phyloP scores from a whole-genome alignment of 495 filamentous ascomycete genomes.

The Penicillium salamii region DNA sequence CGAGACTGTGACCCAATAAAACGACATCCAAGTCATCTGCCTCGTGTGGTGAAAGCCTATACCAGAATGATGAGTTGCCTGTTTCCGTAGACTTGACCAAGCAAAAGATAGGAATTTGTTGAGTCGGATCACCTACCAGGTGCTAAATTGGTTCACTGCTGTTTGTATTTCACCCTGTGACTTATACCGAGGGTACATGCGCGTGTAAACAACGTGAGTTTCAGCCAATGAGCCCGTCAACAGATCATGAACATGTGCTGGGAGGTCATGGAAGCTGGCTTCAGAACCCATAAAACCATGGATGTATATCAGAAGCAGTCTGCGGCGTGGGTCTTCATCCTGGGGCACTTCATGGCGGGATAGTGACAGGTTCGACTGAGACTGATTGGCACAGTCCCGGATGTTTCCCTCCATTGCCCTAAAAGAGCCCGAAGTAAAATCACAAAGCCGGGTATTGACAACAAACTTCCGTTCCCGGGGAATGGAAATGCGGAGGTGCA shows the following conservation, averaged over 20 bases:
- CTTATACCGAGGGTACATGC: slow-evolving; percentile 89
- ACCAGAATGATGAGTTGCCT: background rate
- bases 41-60: slow-evolving; percentile 74
- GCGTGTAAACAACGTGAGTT: slow-evolving; percentile 79
- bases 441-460: background rate
- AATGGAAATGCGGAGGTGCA: too few relatives aligned
- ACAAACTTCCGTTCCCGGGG: background rate
- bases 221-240: slow-evolving; percentile 65
- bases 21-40: slow-evolving; percentile 72
- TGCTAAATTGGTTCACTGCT: slow-evolving; percentile 76
- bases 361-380: slow-evolving; percentile 17
- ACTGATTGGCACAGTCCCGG: slow-evolving; percentile 1
- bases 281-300: slow-evolving; percentile 94
- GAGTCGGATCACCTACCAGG: slow-evolving; percentile 53
- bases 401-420: slow-evolving; percentile 12
- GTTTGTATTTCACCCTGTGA: slow-evolving; percentile 71
- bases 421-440: too few relatives aligned
- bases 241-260: slow-evolving; percentile 79
- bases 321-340: slow-evolving; percentile 37
- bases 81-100: too few relatives aligned
- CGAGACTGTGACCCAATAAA: slow-evolving; percentile 87
- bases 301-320: slow-evolving; percentile 77
- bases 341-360: slow-evolving; percentile 7
- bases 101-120: too few relatives aligned
- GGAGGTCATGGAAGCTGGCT: slow-evolving; percentile 82